These are phyloP conservation scores for Sarocladium kiliense DNA, from an alignment of 2,329 filamentous ascomycete species.

Conservation along the genomic window DNA sequence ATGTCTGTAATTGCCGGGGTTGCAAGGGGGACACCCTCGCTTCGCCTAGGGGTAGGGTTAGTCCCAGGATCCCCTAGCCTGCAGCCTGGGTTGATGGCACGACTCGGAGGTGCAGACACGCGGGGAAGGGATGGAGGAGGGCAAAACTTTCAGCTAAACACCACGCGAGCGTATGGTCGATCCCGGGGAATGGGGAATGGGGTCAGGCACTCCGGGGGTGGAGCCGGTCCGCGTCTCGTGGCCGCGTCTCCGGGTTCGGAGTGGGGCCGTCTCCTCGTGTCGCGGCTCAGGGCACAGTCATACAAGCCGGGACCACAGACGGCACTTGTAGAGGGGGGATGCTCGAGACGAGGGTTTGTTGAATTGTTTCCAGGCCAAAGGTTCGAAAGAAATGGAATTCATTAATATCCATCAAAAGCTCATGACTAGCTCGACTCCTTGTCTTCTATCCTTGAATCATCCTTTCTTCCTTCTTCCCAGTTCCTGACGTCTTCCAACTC, in stretches of 20 bases:
- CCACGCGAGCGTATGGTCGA: not conserved
- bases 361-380: not conserved
- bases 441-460: not conserved
- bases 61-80: not conserved
- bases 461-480: not conserved
- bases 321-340: not conserved
- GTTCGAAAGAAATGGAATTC: not conserved
- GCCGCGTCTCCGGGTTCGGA: not conserved
- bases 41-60: not conserved
- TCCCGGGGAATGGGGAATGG: constrained; percentile 2
- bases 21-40: not conserved
- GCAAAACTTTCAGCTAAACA: constrained; percentile 1
- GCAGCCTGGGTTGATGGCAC: not conserved
- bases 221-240: not conserved
- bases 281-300: not conserved
- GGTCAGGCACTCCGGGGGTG: constrained; percentile 3
- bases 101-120: not conserved
- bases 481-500: no score
- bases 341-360: not conserved
- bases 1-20: not conserved
- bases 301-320: not conserved
- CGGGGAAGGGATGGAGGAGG: not conserved
- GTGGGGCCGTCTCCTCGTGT: not conserved
- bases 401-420: not conserved
- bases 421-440: no score